Conservation (phyloP, 2,329 filamentous ascomycete species). For the Coniochaeta pulveracea region DNA sequence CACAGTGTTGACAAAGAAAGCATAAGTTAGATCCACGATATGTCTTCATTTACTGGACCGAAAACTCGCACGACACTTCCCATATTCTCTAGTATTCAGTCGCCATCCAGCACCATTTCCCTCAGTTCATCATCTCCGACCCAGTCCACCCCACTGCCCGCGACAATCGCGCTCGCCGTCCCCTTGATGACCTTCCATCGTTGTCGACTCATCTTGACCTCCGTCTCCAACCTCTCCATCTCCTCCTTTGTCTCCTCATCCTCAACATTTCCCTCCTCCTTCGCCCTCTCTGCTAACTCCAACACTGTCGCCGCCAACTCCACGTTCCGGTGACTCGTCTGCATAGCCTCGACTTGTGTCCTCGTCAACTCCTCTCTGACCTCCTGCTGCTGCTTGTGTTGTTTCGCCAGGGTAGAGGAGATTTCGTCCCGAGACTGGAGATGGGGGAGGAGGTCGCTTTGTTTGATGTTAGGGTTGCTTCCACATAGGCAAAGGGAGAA, state of each 20-base stretch:
- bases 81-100: too few relatives aligned
- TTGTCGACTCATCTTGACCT: slow-evolving; percentile 50
- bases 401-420: slow-evolving; percentile 50
- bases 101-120: slow-evolving; percentile 60
- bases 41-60: too few relatives aligned
- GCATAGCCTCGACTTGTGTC: slow-evolving; percentile 46
- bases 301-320: slow-evolving; percentile 52
- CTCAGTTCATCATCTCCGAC: slow-evolving; percentile 54
- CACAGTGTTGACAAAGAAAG: too few relatives aligned
- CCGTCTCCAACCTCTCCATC: slow-evolving; percentile 44
- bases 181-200: slow-evolving; percentile 68
- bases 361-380: slow-evolving; percentile 40
- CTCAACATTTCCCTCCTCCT: slow-evolving; percentile 37
- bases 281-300: slow-evolving; percentile 36
- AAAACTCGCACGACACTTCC: too few relatives aligned
- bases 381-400: slow-evolving; percentile 40
- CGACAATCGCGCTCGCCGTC: slow-evolving; percentile 66
- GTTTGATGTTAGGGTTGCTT: too few relatives aligned
- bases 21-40: too few relatives aligned
- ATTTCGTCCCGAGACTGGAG: slow-evolving; percentile 56
- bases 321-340: slow-evolving; percentile 47
- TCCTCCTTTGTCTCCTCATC: slow-evolving; percentile 35
- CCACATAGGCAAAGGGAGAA: neutral
- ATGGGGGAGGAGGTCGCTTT: slow-evolving; percentile 54
- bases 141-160: slow-evolving; percentile 78